phyloP scores from a whole-genome alignment of 257 asterid species.

The Ligustrum vulgare region DNA sequence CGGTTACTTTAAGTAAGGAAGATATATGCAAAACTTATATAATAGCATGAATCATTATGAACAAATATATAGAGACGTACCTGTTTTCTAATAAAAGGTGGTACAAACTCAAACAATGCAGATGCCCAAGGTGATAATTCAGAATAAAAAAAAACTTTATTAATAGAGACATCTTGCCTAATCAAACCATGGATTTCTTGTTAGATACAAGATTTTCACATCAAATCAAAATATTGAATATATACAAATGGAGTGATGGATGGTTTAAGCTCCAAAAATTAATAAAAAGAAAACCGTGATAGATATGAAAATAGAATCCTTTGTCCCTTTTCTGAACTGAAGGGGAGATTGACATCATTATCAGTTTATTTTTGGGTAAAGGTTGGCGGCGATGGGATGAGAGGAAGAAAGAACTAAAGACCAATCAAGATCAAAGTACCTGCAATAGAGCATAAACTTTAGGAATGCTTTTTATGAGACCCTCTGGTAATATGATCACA shows the following conservation, averaged over 20 bases:
- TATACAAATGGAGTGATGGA: background rate
- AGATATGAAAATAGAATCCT: background rate
- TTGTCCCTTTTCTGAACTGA: background rate
- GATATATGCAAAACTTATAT: background rate
- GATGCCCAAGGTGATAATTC: slow-evolving; percentile 98
- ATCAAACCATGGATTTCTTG: slow-evolving; percentile 94
- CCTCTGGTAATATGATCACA: slow-evolving; percentile 93
- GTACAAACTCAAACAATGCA: slow-evolving; percentile 86
- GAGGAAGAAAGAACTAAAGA: background rate
- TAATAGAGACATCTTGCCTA: slow-evolving; percentile 78
- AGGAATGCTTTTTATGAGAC: slow-evolving; percentile 95
- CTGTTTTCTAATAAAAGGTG: slow-evolving; percentile 85
- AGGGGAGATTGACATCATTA: background rate
- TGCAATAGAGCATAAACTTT: slow-evolving; percentile 90
- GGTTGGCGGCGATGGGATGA: background rate
- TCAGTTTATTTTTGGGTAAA: background rate
- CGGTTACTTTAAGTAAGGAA: slow-evolving; percentile 27
- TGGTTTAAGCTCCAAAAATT: background rate
- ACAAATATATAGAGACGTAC: slow-evolving; percentile 29
- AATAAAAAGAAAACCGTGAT: background rate
- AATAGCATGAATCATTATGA: background rate
- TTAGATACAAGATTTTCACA: slow-evolving; percentile 16
- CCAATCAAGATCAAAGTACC: slow-evolving; percentile 33
- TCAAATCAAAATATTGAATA: background rate
- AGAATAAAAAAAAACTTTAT: slow-evolving; percentile 67